Evolutionary conservation across 768 basidiomycete genomes (phyloP).

Genomic region (Amanita pallidorosea): DNA sequence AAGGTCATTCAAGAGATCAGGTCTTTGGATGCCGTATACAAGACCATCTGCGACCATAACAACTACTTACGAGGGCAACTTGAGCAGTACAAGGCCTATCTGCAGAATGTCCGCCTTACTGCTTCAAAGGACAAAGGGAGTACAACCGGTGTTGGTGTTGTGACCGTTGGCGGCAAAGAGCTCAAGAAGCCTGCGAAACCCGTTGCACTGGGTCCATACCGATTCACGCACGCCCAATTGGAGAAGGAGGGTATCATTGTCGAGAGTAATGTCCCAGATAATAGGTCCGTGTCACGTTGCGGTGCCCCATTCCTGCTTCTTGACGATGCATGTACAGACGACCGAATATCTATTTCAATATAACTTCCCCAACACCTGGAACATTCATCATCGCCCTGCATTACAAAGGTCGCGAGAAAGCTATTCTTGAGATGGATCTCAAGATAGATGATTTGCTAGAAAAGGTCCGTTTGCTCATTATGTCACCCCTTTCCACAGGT

Average conservation of each 20-base stretch:
- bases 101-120: slow-evolving; percentile 93
- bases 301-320: neutral
- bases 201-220: slow-evolving; percentile 86
- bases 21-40: slow-evolving; percentile 93
- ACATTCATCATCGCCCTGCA: slow-evolving; percentile 98
- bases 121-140: slow-evolving; percentile 83
- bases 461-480: slow-evolving; percentile 49
- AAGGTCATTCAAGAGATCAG: slow-evolving; percentile 91
- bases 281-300: slow-evolving; percentile 47
- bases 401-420: slow-evolving; percentile 98
- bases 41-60: slow-evolving; percentile 99
- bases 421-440: slow-evolving; percentile 98
- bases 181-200: slow-evolving; percentile 75
- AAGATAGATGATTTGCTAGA: slow-evolving; percentile 97
- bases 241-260: slow-evolving; percentile 99
- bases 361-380: slow-evolving; percentile 94
- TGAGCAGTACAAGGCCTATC: slow-evolving; percentile 98
- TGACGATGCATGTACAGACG: slow-evolving; percentile 39
- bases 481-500: slow-evolving; percentile 5
- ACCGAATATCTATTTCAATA: slow-evolving; percentile 98
- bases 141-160: slow-evolving; percentile 85
- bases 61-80: slow-evolving; percentile 92
- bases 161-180: slow-evolving; percentile 95
- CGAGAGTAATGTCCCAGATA: slow-evolving; percentile 98
- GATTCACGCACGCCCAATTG: slow-evolving; percentile 95